phyloP scores from a whole-genome alignment of 2,329 filamentous ascomycete genomes.

The Fusarium tuaranense region DNA sequence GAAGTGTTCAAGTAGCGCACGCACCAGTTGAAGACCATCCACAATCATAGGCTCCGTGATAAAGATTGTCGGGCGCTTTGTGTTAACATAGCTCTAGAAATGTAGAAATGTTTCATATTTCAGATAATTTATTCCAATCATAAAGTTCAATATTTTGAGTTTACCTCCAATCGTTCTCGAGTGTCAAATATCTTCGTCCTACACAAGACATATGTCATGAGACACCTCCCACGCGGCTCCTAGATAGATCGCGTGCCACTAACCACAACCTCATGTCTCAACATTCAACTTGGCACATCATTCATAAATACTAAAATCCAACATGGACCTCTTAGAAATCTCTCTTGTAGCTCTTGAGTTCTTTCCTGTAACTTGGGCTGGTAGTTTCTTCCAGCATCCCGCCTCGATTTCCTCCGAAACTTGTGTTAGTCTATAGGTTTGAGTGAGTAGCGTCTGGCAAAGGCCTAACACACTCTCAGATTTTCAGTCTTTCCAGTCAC shows the following conservation, averaged over 20 bases:
- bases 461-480: neutral
- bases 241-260: conserved; percentile 28
- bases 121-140: neutral
- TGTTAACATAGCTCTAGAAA: neutral
- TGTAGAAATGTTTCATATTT: neutral
- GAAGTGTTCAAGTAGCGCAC: too few relatives aligned
- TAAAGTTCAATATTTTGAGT: neutral
- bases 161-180: neutral
- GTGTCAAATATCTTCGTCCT: neutral
- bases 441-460: neutral
- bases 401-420: neutral
- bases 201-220: conserved; percentile 25
- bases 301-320: neutral
- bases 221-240: conserved; percentile 13
- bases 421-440: neutral
- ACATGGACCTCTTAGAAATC: neutral
- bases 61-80: neutral
- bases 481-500: neutral
- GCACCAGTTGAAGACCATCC: too few relatives aligned
- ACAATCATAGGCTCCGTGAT: too few relatives aligned
- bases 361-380: neutral
- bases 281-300: neutral
- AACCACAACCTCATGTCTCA: conserved; percentile 17
- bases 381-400: neutral
- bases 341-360: neutral